These are phyloP conservation scores for Pestalotiopsis fici DNA, from an alignment of 2,329 filamentous ascomycete genomes.

Conservation along the genomic window DNA sequence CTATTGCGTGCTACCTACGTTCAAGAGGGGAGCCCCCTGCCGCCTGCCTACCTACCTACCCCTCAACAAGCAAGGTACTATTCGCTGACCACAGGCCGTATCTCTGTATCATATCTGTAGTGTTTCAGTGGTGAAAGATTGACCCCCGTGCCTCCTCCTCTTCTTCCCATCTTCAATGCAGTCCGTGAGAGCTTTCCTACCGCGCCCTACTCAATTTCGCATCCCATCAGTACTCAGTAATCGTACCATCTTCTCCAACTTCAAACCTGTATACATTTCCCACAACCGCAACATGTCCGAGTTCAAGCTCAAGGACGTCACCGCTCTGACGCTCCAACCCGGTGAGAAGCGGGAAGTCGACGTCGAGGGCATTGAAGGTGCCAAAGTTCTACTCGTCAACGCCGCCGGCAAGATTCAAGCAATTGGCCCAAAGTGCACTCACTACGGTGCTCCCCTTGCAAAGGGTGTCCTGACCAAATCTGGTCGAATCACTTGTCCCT, in stretches of 20 bases:
- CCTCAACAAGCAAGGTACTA: background rate
- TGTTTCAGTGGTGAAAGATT: background rate
- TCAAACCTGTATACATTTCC: slow-evolving; percentile 17
- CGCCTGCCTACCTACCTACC: background rate
- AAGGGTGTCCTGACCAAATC: slow-evolving; percentile 82
- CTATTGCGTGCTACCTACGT: background rate
- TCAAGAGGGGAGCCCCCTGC: background rate
- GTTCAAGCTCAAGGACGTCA: slow-evolving; percentile 75
- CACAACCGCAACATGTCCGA: slow-evolving; percentile 49
- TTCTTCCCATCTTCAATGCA: background rate
- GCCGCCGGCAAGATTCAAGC: slow-evolving; percentile 76
- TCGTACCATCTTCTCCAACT: background rate
- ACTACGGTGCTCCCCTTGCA: slow-evolving; percentile 88
- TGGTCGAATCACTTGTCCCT: slow-evolving; percentile 87
- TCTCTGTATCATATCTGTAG: background rate
- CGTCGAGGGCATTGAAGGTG: slow-evolving; percentile 83
- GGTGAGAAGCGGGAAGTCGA: slow-evolving; percentile 88
- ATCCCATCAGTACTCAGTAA: slow-evolving; percentile 21
- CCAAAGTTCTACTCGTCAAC: slow-evolving; percentile 85
- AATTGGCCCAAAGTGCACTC: slow-evolving; percentile 80
- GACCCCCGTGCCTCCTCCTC: background rate
- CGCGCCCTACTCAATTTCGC: slow-evolving; percentile 6
- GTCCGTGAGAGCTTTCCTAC: background rate
- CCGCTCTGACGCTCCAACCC: slow-evolving; percentile 72
- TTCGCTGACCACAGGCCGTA: background rate